Evolutionary conservation across 495 filamentous ascomycete species (phyloP).

Genomic region (Glutinoglossum americanum): DNA sequence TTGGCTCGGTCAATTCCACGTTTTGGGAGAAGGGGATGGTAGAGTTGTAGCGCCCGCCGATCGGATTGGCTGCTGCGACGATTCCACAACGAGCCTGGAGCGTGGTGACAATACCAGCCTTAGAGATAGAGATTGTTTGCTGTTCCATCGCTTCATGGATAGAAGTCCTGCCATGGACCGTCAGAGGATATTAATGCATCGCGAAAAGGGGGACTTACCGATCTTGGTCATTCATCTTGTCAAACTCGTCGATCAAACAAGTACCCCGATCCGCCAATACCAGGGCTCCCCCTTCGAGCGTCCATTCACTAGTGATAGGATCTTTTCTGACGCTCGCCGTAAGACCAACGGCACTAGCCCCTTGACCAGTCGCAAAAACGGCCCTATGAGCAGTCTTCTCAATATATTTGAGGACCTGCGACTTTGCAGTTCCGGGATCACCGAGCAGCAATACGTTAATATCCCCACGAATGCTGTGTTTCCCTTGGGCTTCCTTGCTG

Average conservation of each 20-base stretch:
- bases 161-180: slow-evolving; percentile 31
- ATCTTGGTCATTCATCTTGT: slow-evolving; percentile 99
- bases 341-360: slow-evolving; percentile 91
- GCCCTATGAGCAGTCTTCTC: slow-evolving; percentile 95
- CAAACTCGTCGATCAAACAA: slow-evolving; percentile 97
- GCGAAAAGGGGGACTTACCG: slow-evolving; percentile 15
- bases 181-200: not conserved
- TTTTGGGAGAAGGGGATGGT: slow-evolving; percentile 89
- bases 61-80: slow-evolving; percentile 90
- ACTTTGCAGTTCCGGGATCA: slow-evolving; percentile 96
- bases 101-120: slow-evolving; percentile 95
- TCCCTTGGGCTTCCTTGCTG: slow-evolving; percentile 69
- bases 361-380: slow-evolving; percentile 96
- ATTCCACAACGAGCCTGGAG: slow-evolving; percentile 95
- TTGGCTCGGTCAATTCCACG: slow-evolving; percentile 92
- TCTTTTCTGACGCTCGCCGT: slow-evolving; percentile 92
- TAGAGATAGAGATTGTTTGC: slow-evolving; percentile 99
- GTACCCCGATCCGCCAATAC: slow-evolving; percentile 90
- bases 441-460: slow-evolving; percentile 96
- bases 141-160: slow-evolving; percentile 99
- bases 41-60: slow-evolving; percentile 90
- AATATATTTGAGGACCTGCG: slow-evolving; percentile 92
- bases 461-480: slow-evolving; percentile 81
- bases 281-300: slow-evolving; percentile 86
- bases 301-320: slow-evolving; percentile 93